Percentiles rank a stretch among this genome's conserved stretches.
Evolutionary conservation across 768 basidiomycete species (phyloP).

Genomic region (Mycena vitilis): DNA sequence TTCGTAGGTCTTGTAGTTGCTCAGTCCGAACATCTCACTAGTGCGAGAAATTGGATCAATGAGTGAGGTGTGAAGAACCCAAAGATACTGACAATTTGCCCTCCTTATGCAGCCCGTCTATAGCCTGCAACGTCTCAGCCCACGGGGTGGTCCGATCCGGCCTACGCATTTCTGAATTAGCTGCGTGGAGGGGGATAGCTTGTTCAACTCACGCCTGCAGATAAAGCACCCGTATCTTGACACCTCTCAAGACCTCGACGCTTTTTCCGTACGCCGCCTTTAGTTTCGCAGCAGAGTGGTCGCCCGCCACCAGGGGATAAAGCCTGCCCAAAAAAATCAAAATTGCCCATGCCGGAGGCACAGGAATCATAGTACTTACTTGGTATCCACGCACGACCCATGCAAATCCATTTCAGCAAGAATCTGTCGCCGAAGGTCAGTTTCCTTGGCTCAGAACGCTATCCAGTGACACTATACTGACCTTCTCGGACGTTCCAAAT

Average conservation of each 20-base stretch:
- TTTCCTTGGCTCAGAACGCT: background rate
- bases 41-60: too few species aligned
- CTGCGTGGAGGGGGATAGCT: too few species aligned
- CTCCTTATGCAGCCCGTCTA: constrained; percentile 50
- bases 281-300: constrained; percentile 50
- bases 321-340: constrained; percentile 4
- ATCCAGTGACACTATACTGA: constrained; percentile 28
- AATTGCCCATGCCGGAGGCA: background rate
- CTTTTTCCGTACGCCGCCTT: constrained; percentile 50
- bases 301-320: constrained; percentile 46
- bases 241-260: constrained; percentile 43
- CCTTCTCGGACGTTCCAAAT: constrained; percentile 59
- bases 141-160: constrained; percentile 59
- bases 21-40: constrained; percentile 61
- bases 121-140: constrained; percentile 53
- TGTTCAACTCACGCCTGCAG: constrained; percentile 47
- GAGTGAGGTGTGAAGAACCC: too few species aligned
- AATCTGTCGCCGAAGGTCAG: constrained; percentile 32
- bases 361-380: constrained; percentile 45
- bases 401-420: constrained; percentile 52
- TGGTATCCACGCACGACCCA: constrained; percentile 56
- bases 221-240: constrained; percentile 56
- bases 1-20: constrained; percentile 61
- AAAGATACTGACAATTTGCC: constrained; percentile 41
- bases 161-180: background rate